phyloP scores from a whole-genome alignment of 768 basidiomycete genomes.

The Chalciporus piperatus region DNA sequence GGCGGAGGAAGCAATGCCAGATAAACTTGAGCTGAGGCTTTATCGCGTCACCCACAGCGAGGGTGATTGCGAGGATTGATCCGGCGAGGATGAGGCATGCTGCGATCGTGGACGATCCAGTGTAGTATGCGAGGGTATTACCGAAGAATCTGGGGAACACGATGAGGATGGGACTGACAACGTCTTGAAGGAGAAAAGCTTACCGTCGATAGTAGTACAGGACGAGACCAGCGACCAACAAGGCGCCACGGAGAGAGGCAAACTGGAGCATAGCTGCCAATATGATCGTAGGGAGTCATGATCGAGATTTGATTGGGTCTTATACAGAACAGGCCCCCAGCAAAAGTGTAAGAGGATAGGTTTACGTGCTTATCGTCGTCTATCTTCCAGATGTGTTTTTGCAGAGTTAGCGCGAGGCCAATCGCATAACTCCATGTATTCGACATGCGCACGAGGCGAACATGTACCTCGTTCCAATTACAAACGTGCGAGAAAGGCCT shows the following conservation, averaged over 20 bases:
- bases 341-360: not conserved
- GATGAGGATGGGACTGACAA: not conserved
- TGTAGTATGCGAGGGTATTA: constrained; percentile 22
- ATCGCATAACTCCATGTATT: not conserved
- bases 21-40: constrained; percentile 44
- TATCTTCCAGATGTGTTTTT: not conserved
- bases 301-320: not conserved
- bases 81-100: constrained; percentile 27
- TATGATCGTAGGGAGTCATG: not conserved
- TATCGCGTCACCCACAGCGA: constrained; percentile 25
- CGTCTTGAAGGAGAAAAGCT: not conserved
- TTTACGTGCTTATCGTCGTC: not conserved
- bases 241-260: constrained; percentile 14
- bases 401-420: not conserved
- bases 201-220: constrained; percentile 19
- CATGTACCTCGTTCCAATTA: constrained; percentile 6
- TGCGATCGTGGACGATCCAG: constrained; percentile 28
- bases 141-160: constrained; percentile 12
- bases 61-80: constrained; percentile 18
- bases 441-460: constrained; percentile 2
- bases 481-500: constrained; percentile 5
- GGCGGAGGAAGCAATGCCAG: constrained; percentile 50
- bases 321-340: not conserved
- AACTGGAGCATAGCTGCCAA: constrained; percentile 1
- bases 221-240: constrained; percentile 20